Evolutionary conservation across 345 rosid genomes (phyloP).

Genomic region (Eucalyptus albens): DNA sequence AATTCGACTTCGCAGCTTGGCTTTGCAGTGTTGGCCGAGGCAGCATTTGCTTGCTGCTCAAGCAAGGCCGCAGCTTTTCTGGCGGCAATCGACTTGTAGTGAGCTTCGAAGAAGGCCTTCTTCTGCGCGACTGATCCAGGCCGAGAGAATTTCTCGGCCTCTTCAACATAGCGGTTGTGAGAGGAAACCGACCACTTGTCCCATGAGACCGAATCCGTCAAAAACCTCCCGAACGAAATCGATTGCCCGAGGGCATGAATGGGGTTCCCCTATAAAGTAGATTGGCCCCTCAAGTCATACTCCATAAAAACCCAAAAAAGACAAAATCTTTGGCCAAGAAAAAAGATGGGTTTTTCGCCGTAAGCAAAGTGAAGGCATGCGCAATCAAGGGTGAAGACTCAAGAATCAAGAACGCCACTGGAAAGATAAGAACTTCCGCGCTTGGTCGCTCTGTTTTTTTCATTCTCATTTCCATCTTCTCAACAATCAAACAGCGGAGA

Average conservation of each 20-base stretch:
- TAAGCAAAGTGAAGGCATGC: background rate
- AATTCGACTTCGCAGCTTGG: background rate
- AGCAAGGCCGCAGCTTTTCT: constrained; percentile 17
- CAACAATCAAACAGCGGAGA: background rate
- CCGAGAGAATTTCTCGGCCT: constrained; percentile 26
- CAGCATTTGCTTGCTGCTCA: constrained; percentile 8
- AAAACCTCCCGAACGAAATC: constrained; percentile 30
- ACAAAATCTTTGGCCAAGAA: background rate
- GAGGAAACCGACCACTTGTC: constrained; percentile 34
- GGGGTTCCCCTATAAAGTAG: constrained; percentile 10
- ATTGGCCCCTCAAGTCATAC: background rate
- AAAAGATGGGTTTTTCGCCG: background rate
- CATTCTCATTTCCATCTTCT: background rate
- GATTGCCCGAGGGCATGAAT: constrained; percentile 18
- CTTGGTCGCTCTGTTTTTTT: background rate
- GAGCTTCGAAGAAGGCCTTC: constrained; percentile 44
- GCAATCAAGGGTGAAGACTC: background rate
- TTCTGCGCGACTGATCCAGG: constrained; percentile 43
- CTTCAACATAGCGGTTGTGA: constrained; percentile 25
- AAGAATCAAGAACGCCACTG: background rate
- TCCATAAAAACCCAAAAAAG: background rate
- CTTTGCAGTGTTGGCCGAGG: background rate
- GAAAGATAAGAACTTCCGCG: background rate
- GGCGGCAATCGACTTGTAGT: constrained; percentile 23
- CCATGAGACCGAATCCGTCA: constrained; percentile 25